Evolutionary conservation across 2,329 filamentous ascomycete genomes (phyloP), one percentile per base, ranked within the genome.

Genomic region (Fusarium pininemorale): DNA sequence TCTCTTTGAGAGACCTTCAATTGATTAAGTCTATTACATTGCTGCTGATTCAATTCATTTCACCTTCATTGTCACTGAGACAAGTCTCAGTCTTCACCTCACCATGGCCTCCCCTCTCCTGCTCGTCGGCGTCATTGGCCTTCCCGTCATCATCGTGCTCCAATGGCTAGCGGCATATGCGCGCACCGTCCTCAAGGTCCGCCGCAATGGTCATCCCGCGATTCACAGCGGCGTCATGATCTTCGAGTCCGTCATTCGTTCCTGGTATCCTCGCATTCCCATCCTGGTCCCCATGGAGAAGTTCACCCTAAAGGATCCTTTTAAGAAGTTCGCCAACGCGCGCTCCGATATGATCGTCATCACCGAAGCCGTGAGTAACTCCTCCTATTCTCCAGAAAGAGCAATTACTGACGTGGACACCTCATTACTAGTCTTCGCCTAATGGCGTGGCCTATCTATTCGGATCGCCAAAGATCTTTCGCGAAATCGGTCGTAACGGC

Each of bases 351-450:
- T 50, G 47, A 50, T 50, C 11, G 22, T 50, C 15, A 50, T 50
- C 5, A 50, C 47, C 0, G 47, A 50, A 28, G 47, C 47, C 5
- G 47, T 50, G 22, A 50, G 47, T 32, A 0, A 7, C 7, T 1
- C 11, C 5, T 50, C 7, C 7, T 1, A 2, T 18, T 16, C 15
- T 10, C 47, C 9, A 50, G 7, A 5, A 13, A 32, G 10, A 9
- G 4, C 0, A n/a, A 13, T 7, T 18, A 18, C 28, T 32, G 14
- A 50, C 14, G 5, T 13, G 3, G 5, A 1, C 5, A n/a, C 13
- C 11, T 12, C 22, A n/a, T 7, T 6, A 18, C 15, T 13, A 50
- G 47, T 32, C 47, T 16, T 50, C 47, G 3, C 47, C 47, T 6
- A 32, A 50, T 50, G 11, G 22, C 5, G 47, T 50, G 5, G 47